Base-by-base conservation (phyloP, 2,329 filamentous ascomycete genomes). In the Hypoxylon rubiginosum region DNA sequence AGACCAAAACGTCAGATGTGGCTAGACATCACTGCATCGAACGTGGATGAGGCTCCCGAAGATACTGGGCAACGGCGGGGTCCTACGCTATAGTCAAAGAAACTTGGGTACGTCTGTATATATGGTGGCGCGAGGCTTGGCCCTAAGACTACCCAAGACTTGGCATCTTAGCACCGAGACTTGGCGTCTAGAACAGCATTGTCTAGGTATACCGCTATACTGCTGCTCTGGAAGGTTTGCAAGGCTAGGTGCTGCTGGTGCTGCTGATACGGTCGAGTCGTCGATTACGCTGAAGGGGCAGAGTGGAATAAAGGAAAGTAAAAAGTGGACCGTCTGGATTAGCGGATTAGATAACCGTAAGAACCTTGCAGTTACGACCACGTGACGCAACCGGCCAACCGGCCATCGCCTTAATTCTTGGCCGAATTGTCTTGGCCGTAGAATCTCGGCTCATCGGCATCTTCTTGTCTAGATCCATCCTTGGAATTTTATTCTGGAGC, bases 121-220 rank as follows among this genome's bases (percentile, higher is more conserved):
- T 28, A 26, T 53, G 53, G 26, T 48, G 51, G 17, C 26, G 58
- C 11, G 24, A 57, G 51, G 52, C 66, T 69, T 69, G 65, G 67
- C 56, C 53, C 69, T 58, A 65, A 66, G 58, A 32, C 6, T 4
- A 62, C 50, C 60, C 58, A 69, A 67, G 67, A 48, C 71, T 74
- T 74, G 72, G 72, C 72, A 32, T 61, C 34, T 58, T 50, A 65
- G 51, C 64, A 68, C 71, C 64, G 72, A 72, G 69, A 53, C 60
- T 64, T 59, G 60, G 57, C 57, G 64, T 58, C 36, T 51, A 57
- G 41, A 61, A 57, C 17, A 56, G 15, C 32, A 43, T 57, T 55
- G 19, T 53, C 6, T 9, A n/a, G n/a, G n/a, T n/a, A n/a, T n/a
- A n/a, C n/a, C n/a, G n/a, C n/a, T n/a, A n/a, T n/a, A n/a, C 6